Conservation (phyloP, 176 grass and related monocot genomes). For the Rhynchospora pubera region DNA sequence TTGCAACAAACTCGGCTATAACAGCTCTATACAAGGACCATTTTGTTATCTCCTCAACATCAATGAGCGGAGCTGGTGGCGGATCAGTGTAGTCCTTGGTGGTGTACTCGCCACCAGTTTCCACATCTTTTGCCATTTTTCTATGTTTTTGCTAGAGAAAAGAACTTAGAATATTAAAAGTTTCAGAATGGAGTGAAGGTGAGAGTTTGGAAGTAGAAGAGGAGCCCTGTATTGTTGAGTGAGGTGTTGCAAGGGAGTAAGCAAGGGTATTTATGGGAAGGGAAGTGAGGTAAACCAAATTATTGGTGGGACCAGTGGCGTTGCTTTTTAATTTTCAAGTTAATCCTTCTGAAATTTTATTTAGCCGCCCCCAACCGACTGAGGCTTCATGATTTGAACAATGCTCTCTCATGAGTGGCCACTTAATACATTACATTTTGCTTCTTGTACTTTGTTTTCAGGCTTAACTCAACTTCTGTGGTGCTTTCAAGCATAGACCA, state of each 20-base stretch:
- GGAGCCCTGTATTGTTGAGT: constrained; percentile 8
- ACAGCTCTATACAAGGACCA: constrained; percentile 87
- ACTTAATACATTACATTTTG: background rate
- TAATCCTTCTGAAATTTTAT: constrained; percentile 27
- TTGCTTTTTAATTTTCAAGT: constrained; percentile 34
- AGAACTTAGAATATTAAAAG: background rate
- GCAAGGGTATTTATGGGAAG: constrained; percentile 45
- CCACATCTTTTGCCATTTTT: constrained; percentile 21
- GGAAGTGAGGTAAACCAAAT: constrained; percentile 26
- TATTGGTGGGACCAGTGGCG: constrained; percentile 20
- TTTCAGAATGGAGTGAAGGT: background rate
- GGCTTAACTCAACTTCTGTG: background rate
- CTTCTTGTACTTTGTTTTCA: background rate
- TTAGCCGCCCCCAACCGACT: constrained; percentile 64
- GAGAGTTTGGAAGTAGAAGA: constrained; percentile 10
- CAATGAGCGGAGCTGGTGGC: constrained; percentile 61
- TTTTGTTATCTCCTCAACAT: constrained; percentile 62
- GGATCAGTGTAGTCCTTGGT: constrained; percentile 82
- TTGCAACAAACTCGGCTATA: constrained; percentile 87
- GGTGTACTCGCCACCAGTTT: constrained; percentile 30
- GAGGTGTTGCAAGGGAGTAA: constrained; percentile 20
- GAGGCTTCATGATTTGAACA: constrained; percentile 39
- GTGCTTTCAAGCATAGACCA: background rate
- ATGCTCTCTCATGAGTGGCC: background rate
- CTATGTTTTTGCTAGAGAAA: background rate